Evolutionary conservation across 306 rosid species (phyloP).

Genomic region (Cucumis melo): DNA sequence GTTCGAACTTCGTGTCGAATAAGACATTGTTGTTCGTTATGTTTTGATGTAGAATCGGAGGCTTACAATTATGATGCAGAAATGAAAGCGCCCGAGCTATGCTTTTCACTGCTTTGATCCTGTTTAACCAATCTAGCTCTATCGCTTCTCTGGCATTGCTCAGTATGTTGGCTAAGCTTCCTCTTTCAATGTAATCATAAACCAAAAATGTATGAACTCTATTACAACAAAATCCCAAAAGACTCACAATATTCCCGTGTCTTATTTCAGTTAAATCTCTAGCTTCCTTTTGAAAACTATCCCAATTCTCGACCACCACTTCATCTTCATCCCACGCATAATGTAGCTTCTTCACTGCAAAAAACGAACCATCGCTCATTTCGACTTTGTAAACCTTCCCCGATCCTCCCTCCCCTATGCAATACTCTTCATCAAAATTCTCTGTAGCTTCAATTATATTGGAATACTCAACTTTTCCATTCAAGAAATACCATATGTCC

Average conservation of each 20-base stretch:
- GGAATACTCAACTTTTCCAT: conserved; percentile 21
- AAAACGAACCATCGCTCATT: conserved; percentile 22
- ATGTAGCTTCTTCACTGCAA: conserved; percentile 28
- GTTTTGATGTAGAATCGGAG: conserved; percentile 27
- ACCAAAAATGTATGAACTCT: conserved; percentile 27
- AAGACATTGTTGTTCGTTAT: conserved; percentile 28
- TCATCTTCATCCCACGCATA: conserved; percentile 15
- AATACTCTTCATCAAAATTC: conserved; percentile 18
- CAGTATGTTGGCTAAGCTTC: conserved; percentile 18
- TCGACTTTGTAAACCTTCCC: conserved; percentile 28
- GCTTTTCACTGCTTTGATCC: conserved; percentile 21
- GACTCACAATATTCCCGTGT: conserved; percentile 33
- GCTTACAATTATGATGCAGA: conserved; percentile 9
- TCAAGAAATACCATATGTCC: conserved; percentile 23
- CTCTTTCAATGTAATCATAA: conserved; percentile 32
- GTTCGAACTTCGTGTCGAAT: conserved; percentile 12
- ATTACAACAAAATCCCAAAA: conserved; percentile 28
- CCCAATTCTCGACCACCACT: conserved; percentile 9
- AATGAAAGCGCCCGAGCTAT: conserved; percentile 12
- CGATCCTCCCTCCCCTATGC: conserved; percentile 28
- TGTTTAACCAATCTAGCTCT: conserved; percentile 22
- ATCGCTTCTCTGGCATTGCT: conserved; percentile 12
- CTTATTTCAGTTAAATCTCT: conserved; percentile 23
- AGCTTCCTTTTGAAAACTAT: conserved; percentile 16
- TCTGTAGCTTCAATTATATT: conserved; percentile 30